phyloP scores from a whole-genome alignment of 805 yeast genomes.

The Citeromyces matritensis region DNA sequence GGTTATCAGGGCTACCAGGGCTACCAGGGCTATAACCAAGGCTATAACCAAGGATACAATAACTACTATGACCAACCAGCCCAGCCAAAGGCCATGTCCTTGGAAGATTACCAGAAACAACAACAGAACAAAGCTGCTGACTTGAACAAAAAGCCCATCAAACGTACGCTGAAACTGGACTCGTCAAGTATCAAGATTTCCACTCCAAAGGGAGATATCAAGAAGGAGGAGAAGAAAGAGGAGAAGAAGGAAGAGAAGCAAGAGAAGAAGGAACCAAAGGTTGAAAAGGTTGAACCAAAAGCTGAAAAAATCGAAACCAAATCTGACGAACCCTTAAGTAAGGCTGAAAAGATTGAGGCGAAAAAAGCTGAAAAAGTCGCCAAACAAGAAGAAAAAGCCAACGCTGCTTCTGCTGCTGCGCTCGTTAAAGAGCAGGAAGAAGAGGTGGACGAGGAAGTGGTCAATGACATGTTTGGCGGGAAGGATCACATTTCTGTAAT shows the following conservation, averaged over 20 bases:
- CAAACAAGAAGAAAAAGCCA: slow-evolving; percentile 6
- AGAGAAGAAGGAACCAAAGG: slow-evolving; percentile 8
- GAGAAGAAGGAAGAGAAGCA: slow-evolving; percentile 10
- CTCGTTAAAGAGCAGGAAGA: slow-evolving; percentile 7
- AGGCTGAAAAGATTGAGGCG: slow-evolving; percentile 3
- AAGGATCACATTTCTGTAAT: slow-evolving; percentile 94
- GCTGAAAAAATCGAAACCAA: slow-evolving; percentile 8
- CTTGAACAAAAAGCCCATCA: slow-evolving; percentile 36
- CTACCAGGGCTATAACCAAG: slow-evolving; percentile 10
- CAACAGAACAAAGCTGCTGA: slow-evolving; percentile 26
- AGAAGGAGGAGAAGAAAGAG: slow-evolving; percentile 12
- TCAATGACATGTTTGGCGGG: slow-evolving; percentile 89
- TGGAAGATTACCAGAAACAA: slow-evolving; percentile 73
- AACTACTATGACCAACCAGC: slow-evolving; percentile 8
- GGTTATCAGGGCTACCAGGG: slow-evolving; percentile 13
- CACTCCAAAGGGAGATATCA: slow-evolving; percentile 22
- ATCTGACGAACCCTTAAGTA: slow-evolving; percentile 5
- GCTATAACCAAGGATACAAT: slow-evolving; percentile 11
- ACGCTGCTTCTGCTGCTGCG: slow-evolving; percentile 6
- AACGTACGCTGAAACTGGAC: slow-evolving; percentile 54
- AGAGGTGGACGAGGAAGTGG: slow-evolving; percentile 19
- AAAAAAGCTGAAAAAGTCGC: slow-evolving; percentile 1
- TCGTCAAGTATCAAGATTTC: slow-evolving; percentile 50
- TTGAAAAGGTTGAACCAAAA: slow-evolving; percentile 14
- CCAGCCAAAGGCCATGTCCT: slow-evolving; percentile 38